Conservation (phyloP, 441 rosid species). For the Theobroma grandiflorum region DNA sequence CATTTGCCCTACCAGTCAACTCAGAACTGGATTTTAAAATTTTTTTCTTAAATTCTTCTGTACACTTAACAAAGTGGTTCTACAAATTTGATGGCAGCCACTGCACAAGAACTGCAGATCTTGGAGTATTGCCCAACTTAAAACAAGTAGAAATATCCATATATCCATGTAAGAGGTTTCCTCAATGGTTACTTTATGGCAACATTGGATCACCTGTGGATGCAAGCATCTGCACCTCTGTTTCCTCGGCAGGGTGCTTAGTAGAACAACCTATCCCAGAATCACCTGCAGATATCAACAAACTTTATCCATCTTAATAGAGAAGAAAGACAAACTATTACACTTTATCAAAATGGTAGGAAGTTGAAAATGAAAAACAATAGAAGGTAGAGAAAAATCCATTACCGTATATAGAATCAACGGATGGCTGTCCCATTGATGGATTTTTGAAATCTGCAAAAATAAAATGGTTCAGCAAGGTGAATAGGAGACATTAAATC, state of each 20-base stretch:
- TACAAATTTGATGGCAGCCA: constrained; percentile 40
- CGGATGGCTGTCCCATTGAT: constrained; percentile 44
- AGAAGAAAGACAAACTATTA: constrained; percentile 17
- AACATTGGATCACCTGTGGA: constrained; percentile 78
- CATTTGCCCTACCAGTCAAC: constrained; percentile 41
- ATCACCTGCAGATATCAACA: constrained; percentile 56
- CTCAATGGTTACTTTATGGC: constrained; percentile 40
- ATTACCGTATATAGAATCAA: constrained; percentile 45
- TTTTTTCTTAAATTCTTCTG: constrained; percentile 46
- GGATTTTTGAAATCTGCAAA: constrained; percentile 50
- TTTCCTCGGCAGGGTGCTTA: constrained; percentile 53
- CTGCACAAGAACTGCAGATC: constrained; percentile 28
- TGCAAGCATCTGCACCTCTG: constrained; percentile 68
- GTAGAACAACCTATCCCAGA: constrained; percentile 48
- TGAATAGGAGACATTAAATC: constrained; percentile 7
- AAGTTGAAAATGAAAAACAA: neutral
- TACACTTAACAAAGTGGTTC: constrained; percentile 47
- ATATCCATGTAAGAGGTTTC: constrained; percentile 23
- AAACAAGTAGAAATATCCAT: constrained; percentile 28
- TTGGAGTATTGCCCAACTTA: constrained; percentile 30
- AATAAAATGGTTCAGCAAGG: constrained; percentile 22
- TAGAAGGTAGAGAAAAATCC: constrained; percentile 26
- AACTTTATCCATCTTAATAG: constrained; percentile 11
- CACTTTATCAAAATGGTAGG: neutral
- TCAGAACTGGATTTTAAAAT: constrained; percentile 29